These are phyloP conservation scores for Globisporangium camurandrum DNA, from an alignment of 352 stramenopile species.

Conservation along the genomic window DNA sequence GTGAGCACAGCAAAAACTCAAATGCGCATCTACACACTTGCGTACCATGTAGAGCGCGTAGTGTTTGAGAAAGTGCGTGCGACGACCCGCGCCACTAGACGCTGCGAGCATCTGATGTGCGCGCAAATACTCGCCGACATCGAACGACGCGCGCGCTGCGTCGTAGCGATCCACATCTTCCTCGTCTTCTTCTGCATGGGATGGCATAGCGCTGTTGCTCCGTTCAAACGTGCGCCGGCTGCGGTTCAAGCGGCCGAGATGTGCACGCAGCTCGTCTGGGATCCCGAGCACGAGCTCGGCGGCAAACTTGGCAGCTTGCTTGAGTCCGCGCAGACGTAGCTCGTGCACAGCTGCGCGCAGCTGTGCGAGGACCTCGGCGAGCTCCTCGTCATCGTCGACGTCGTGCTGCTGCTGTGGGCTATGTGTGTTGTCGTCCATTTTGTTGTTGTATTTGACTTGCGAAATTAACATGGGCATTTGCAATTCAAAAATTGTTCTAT, in stretches of 20 bases:
- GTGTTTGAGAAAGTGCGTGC: constrained; percentile 60
- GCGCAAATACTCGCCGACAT: constrained; percentile 68
- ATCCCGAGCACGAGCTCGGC: constrained; percentile 73
- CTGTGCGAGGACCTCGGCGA: constrained; percentile 31
- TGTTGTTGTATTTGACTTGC: background rate
- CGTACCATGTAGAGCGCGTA: constrained; percentile 70
- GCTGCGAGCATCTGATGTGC: constrained; percentile 52
- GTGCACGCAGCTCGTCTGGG: constrained; percentile 22
- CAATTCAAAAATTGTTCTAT: too few species aligned
- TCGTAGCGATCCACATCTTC: constrained; percentile 40
- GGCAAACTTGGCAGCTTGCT: constrained; percentile 60
- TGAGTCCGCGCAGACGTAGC: constrained; percentile 50
- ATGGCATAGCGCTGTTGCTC: background rate
- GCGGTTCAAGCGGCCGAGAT: constrained; percentile 22
- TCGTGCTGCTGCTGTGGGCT: too few species aligned
- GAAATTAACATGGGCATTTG: too few species aligned
- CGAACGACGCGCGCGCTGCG: constrained; percentile 59
- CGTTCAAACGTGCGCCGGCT: constrained; percentile 1
- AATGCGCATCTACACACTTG: background rate
- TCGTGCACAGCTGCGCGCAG: constrained; percentile 42
- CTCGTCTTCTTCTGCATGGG: background rate
- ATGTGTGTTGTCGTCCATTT: constrained; percentile 6
- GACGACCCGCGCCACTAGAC: constrained; percentile 4
- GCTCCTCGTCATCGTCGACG: too few species aligned
- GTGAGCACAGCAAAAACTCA: background rate